Evolutionary conservation across 345 rosid genomes (phyloP).

Genomic region (Psidium guajava): DNA sequence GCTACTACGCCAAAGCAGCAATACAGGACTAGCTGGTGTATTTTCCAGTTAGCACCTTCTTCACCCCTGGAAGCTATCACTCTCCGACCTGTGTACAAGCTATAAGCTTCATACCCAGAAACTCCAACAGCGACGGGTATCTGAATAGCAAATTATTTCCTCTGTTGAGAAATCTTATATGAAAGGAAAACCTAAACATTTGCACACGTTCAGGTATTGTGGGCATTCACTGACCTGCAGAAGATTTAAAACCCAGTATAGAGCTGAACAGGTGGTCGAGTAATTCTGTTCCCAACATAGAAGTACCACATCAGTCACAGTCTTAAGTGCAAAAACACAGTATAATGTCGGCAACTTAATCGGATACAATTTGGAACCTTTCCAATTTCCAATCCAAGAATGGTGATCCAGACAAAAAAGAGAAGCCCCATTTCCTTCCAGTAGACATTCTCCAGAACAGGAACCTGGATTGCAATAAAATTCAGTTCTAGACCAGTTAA

Average conservation of each 20-base stretch:
- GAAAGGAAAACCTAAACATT: background rate
- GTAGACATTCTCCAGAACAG: slow-evolving; percentile 22
- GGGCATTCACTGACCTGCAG: slow-evolving; percentile 14
- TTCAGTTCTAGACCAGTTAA: background rate
- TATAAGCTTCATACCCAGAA: slow-evolving; percentile 18
- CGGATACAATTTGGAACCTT: slow-evolving; percentile 8
- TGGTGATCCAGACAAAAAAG: slow-evolving; percentile 13
- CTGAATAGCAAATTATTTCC: background rate
- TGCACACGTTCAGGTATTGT: background rate
- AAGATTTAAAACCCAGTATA: slow-evolving; percentile 24
- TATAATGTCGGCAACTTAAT: background rate
- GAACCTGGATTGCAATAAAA: slow-evolving; percentile 6
- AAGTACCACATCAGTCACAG: background rate
- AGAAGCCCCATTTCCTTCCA: slow-evolving; percentile 30
- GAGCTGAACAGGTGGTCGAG: slow-evolving; percentile 22
- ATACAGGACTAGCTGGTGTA: slow-evolving; percentile 15
- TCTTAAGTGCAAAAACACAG: background rate
- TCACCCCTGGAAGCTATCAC: slow-evolving; percentile 28
- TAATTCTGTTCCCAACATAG: slow-evolving; percentile 14
- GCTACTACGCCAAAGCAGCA: slow-evolving; percentile 22
- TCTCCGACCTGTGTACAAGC: slow-evolving; percentile 25
- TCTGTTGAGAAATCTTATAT: background rate
- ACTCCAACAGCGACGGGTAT: slow-evolving; percentile 20
- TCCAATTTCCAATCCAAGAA: slow-evolving; percentile 20
- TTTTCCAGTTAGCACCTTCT: slow-evolving; percentile 10